A percentile compares a stretch with the other conserved stretches of the same genome.
Conservation (phyloP, 2,329 filamentous ascomycete species). For the Zasmidium cellare region DNA sequence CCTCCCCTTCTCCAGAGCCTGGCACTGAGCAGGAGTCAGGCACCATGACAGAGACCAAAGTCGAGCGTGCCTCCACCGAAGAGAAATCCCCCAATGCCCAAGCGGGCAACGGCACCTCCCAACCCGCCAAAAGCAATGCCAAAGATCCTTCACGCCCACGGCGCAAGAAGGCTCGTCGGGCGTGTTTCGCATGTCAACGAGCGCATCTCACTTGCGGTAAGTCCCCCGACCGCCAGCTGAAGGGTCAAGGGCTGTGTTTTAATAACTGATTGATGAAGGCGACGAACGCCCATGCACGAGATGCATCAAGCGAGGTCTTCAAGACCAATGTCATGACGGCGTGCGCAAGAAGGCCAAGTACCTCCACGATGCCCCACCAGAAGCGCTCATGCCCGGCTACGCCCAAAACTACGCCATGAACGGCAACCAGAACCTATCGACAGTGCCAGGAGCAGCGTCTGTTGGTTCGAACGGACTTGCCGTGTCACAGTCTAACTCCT, state of each 20-base stretch:
- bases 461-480: conserved; percentile 21
- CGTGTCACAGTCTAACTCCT: conserved; percentile 38
- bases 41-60: conserved; percentile 46
- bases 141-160: conserved; percentile 89
- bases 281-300: conserved; percentile 92
- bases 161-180: conserved; percentile 92
- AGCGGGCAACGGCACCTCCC: conserved; percentile 33
- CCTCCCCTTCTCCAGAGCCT: conserved; percentile 49
- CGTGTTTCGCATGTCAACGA: conserved; percentile 94
- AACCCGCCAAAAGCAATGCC: conserved; percentile 49
- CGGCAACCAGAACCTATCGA: conserved; percentile 23
- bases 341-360: conserved; percentile 99
- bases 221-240: conserved; percentile 41
- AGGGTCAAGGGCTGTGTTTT: conserved; percentile 11
- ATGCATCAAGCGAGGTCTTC: conserved; percentile 90
- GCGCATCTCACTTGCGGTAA: conserved; percentile 98
- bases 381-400: conserved; percentile 83
- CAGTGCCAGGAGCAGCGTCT: conserved; percentile 17
- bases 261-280: conserved; percentile 55
- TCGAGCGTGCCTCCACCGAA: conserved; percentile 40
- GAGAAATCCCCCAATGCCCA: conserved; percentile 35
- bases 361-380: conserved; percentile 89
- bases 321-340: conserved; percentile 90
- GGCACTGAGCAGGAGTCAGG: conserved; percentile 41
- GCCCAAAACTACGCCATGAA: conserved; percentile 59